Conservation (phyloP, 1,284 basidiomycete genomes). For the Cystobasidium slooffiae region DNA sequence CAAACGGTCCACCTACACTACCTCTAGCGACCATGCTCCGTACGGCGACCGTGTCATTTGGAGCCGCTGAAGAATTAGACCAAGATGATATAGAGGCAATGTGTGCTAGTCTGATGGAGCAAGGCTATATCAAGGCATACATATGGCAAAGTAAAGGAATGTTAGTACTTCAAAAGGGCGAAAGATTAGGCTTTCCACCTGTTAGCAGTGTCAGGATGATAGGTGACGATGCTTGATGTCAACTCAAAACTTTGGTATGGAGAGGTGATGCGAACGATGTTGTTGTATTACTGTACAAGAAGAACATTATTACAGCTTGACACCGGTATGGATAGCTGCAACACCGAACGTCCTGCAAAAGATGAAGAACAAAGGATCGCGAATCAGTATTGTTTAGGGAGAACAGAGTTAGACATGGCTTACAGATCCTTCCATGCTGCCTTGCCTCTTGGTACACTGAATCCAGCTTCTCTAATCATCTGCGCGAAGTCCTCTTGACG, state of each 20-base stretch:
- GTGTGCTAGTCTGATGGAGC: slow-evolving; percentile 57
- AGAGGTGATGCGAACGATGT: neutral
- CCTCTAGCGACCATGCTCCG: slow-evolving; percentile 52
- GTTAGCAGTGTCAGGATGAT: slow-evolving; percentile 36
- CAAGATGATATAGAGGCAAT: slow-evolving; percentile 58
- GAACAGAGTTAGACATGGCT: neutral
- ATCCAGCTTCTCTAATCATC: slow-evolving; percentile 66
- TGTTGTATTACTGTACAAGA: slow-evolving; percentile 27
- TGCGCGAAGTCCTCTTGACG: slow-evolving; percentile 84
- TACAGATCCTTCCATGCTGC: slow-evolving; percentile 52
- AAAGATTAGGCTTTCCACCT: slow-evolving; percentile 56
- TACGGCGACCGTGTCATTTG: slow-evolving; percentile 56
- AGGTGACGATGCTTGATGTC: slow-evolving; percentile 29
- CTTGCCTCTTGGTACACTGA: slow-evolving; percentile 51
- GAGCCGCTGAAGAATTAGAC: slow-evolving; percentile 52
- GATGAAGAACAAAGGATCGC: neutral
- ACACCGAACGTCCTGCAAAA: slow-evolving; percentile 52
- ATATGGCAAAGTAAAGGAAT: slow-evolving; percentile 56
- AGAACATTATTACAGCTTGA: slow-evolving; percentile 49
- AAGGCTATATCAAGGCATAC: slow-evolving; percentile 59
- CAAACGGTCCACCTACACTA: slow-evolving; percentile 55
- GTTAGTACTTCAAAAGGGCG: slow-evolving; percentile 57
- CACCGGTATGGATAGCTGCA: slow-evolving; percentile 54
- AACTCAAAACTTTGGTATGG: neutral
- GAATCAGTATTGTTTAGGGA: neutral